These are phyloP conservation scores for Phytophthora melonis DNA, from an alignment of 352 stramenopile genomes.

Conservation along the genomic window DNA sequence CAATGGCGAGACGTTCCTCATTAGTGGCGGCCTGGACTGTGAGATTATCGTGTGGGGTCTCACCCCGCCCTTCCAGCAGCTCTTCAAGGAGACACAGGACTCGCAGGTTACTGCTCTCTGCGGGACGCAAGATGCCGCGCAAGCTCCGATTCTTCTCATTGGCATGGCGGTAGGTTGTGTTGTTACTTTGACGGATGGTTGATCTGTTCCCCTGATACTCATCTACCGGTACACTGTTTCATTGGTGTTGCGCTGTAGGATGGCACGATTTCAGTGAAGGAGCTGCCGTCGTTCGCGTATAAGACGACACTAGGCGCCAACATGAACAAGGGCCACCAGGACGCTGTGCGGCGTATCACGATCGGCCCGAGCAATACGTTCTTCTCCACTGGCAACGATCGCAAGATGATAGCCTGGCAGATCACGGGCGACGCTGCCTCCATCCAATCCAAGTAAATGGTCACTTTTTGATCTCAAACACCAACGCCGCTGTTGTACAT, in stretches of 20 bases:
- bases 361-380: conserved; percentile 84
- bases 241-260: conserved; percentile 50
- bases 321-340: conserved; percentile 76
- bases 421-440: conserved; percentile 78
- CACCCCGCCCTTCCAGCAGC: conserved; percentile 75
- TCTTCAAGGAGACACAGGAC: conserved; percentile 88
- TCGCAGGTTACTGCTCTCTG: conserved; percentile 80
- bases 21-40: conserved; percentile 81
- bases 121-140: conserved; percentile 67
- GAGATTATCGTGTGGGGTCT: conserved; percentile 89
- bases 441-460: conserved; percentile 69
- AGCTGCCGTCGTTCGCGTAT: conserved; percentile 87
- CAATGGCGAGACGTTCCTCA: conserved; percentile 86
- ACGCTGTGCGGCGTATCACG: conserved; percentile 81
- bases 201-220: conserved; percentile 6
- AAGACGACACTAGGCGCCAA: conserved; percentile 74
- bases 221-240: conserved; percentile 11
- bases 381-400: conserved; percentile 82
- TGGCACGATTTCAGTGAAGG: conserved; percentile 83
- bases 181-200: not conserved
- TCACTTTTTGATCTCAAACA: conserved; percentile 16
- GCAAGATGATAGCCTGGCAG: conserved; percentile 89
- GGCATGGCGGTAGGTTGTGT: conserved; percentile 68
- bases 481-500: conserved; percentile 26
- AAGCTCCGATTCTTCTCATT: conserved; percentile 80